Conservation (phyloP, 805 yeast genomes). For the Wickerhamomyces bovis region DNA sequence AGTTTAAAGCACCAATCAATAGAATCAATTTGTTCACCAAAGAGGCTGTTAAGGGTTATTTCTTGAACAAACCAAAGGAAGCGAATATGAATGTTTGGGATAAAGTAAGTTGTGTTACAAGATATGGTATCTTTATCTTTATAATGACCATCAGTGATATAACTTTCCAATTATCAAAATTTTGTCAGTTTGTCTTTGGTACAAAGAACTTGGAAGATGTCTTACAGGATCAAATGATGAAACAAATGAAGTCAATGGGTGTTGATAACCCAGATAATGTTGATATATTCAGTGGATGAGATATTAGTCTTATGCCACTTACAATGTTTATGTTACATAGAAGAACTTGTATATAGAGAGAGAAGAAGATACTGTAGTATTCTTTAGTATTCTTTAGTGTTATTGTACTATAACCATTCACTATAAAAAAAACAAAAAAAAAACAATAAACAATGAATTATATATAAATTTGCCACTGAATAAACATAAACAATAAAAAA, state of each 20-base stretch:
- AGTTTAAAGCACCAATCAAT: constrained; percentile 69
- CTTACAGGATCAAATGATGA: constrained; percentile 15
- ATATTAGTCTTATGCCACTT: no score
- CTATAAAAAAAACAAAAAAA: no score
- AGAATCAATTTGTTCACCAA: constrained; percentile 56
- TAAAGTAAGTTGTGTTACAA: constrained; percentile 6
- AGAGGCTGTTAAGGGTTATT: constrained; percentile 38
- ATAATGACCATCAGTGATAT: constrained; percentile 19
- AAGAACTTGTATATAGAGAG: no score
- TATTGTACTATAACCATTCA: no score
- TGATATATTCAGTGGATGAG: constrained; percentile 15
- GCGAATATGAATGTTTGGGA: neutral
- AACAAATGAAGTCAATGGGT: constrained; percentile 22
- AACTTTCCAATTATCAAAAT: constrained; percentile 14
- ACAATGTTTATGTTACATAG: no score
- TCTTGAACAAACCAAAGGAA: constrained; percentile 13
- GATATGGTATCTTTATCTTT: constrained; percentile 18
- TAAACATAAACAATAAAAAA: no score
- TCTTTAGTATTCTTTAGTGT: no score
- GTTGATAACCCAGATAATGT: constrained; percentile 20
- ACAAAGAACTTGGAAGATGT: constrained; percentile 22
- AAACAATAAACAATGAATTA: no score
- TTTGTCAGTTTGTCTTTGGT: constrained; percentile 15
- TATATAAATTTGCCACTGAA: no score
- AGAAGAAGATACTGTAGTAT: no score